Conservation (phyloP, 1,284 basidiomycete genomes). For the Apiotrichum akiyoshidainum region DNA sequence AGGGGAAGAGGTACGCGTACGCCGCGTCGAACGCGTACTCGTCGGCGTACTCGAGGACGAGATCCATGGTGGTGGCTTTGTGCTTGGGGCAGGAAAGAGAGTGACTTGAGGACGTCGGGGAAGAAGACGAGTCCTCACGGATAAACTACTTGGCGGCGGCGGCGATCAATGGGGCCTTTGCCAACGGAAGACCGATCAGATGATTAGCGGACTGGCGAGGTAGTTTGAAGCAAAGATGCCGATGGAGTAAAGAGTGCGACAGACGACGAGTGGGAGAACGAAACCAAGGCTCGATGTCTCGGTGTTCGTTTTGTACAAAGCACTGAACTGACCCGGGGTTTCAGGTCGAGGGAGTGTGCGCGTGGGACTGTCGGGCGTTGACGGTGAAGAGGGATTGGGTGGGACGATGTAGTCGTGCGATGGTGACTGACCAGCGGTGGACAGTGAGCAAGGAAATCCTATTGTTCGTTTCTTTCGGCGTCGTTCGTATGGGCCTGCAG, state of each 20-base stretch:
- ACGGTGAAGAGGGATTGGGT: background rate
- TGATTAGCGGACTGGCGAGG: no score
- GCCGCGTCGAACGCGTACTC: conserved; percentile 70
- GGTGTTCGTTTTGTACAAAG: no score
- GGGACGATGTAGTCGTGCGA: conserved; percentile 11
- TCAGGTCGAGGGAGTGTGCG: no score
- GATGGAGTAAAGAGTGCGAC: no score
- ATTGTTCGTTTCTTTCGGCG: background rate
- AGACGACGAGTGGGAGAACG: no score
- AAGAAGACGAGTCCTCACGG: no score
- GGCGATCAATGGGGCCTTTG: no score
- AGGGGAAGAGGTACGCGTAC: conserved; percentile 71
- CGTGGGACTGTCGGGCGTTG: background rate
- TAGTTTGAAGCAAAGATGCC: no score
- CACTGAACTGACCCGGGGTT: no score
- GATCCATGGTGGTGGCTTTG: conserved; percentile 64
- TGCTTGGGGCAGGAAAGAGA: background rate
- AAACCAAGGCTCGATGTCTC: no score
- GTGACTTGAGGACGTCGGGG: background rate
- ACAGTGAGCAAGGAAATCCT: background rate
- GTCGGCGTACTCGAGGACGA: conserved; percentile 70
- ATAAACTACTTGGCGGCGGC: no score
- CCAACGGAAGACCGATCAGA: no score
- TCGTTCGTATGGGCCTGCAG: background rate
- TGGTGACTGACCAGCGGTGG: conserved; percentile 6